These are phyloP conservation scores for Sergeia podlipaevii DNA, from an alignment of 208 protist genomes.

Conservation along the genomic window DNA sequence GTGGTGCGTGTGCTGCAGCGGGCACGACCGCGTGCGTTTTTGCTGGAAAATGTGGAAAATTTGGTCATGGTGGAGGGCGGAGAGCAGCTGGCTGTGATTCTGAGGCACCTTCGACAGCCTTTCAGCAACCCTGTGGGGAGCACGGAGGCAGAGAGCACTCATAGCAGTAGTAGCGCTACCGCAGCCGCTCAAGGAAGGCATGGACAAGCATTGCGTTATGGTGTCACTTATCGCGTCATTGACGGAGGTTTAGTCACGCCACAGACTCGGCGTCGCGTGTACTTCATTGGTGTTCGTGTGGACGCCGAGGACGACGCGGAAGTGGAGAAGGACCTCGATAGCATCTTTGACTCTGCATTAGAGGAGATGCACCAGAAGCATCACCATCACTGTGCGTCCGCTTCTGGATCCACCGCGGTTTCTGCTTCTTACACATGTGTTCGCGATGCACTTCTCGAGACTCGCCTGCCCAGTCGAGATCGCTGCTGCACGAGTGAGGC, in stretches of 20 bases:
- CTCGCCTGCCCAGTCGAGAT: not conserved
- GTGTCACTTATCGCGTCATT: conserved; percentile 37
- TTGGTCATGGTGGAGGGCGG: conserved; percentile 50
- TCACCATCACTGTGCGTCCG: conserved; percentile 7
- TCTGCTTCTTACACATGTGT: conserved; percentile 12
- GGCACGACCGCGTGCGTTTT: conserved; percentile 35
- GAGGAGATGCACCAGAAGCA: conserved; percentile 2
- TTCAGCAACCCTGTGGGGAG: not conserved
- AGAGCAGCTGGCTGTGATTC: conserved; percentile 35
- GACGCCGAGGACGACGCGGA: conserved; percentile 8
- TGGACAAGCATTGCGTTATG: conserved; percentile 17
- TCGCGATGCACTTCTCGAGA: conserved; percentile 13
- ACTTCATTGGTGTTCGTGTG: conserved; percentile 51
- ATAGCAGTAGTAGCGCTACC: not conserved
- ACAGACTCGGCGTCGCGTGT: conserved; percentile 51
- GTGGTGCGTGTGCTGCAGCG: conserved; percentile 59
- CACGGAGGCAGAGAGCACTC: not conserved
- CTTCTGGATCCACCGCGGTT: not conserved
- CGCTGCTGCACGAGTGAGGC: not conserved
- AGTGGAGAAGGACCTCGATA: not conserved
- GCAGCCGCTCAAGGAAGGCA: no score
- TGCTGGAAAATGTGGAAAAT: conserved; percentile 86
- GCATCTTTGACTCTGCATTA: conserved; percentile 7
- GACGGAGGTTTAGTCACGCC: conserved; percentile 53
- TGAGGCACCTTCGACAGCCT: conserved; percentile 22